Evolutionary conservation across 495 filamentous ascomycete species (phyloP), one percentile per base, ranked within the genome.

Genomic region (Talaromyces nanjingensis): DNA sequence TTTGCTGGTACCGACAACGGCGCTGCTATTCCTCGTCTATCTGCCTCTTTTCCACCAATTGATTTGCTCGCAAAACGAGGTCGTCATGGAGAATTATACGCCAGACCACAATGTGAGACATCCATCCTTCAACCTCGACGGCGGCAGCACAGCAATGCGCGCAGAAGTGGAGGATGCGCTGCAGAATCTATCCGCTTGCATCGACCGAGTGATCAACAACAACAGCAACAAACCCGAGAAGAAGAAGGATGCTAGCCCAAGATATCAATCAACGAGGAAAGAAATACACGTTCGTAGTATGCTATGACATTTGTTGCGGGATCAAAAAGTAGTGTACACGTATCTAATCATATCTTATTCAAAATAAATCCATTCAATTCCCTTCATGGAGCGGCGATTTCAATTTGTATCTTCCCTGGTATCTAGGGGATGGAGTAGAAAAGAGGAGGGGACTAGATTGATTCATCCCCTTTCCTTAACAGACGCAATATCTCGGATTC

Each of bases 401-500:
- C 34, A 14, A 39, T 14, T 39, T 39, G 12, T 39, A 2, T 8
- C 2, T 39, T 14, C 11, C 12, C 4, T 7, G 4, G 34, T 39
- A 39, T 12, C 1, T 14, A 2, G 0, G 7, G 5, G 12, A 14
- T 14, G 12, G 34, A 39, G 12, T 6, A n/a, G 16, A 53, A 22
- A 7, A 22, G 18, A 7, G 47, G 18, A n/a, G n/a, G 4, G 47
- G 52, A 25, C 8, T 14, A 55, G 22, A 49, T 57, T 22, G 62
- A 56, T 24, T 58, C 52, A 34, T 58, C 53, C 63, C 82, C 71
- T 64, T 87, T 77, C 45, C 83, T 79, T 18, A 97, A 75, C 82
- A 97, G 84, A 69, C 86, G 87, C 68, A 96, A 72, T 55, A 97
- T 96, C 76, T 91, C 90, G 12, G 91, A 93, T 78, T 93, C 86